phyloP scores from a whole-genome alignment of 768 basidiomycete species.

The Hygrocybe punicea region DNA sequence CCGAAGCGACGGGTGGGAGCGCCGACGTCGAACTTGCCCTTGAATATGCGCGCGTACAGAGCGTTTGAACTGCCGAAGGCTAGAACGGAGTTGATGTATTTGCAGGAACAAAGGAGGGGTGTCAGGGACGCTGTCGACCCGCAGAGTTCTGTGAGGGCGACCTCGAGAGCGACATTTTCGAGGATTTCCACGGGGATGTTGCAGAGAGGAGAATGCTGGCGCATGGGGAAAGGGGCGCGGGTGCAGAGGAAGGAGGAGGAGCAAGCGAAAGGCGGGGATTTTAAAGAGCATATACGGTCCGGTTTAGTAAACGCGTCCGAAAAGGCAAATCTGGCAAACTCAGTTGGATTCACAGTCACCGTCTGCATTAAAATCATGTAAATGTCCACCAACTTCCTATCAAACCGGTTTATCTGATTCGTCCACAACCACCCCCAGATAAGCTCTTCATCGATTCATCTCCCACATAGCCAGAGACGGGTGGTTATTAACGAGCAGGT shows the following conservation, averaged over 20 bases:
- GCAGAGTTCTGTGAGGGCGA: conserved; percentile 38
- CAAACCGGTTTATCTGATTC: too few species aligned
- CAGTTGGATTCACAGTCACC: too few species aligned
- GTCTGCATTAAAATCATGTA: too few species aligned
- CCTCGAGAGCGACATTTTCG: conserved; percentile 49
- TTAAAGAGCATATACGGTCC: background rate
- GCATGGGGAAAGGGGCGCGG: conserved; percentile 4
- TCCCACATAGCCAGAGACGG: too few species aligned
- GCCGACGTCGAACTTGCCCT: conserved; percentile 51
- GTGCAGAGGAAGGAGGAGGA: background rate
- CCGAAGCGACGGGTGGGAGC: conserved; percentile 53
- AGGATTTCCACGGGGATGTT: conserved; percentile 46
- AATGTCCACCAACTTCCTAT: too few species aligned
- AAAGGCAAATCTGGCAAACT: background rate
- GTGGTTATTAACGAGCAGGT: too few species aligned
- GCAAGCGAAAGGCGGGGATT: background rate
- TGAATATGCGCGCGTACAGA: conserved; percentile 56
- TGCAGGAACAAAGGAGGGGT: conserved; percentile 48
- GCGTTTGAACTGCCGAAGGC: conserved; percentile 23
- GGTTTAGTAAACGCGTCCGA: background rate
- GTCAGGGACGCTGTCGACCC: conserved; percentile 48
- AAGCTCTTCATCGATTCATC: too few species aligned
- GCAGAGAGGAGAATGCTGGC: conserved; percentile 14
- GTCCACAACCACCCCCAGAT: too few species aligned
- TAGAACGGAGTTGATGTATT: conserved; percentile 38